Base-by-base conservation (phyloP, 495 filamentous ascomycete genomes). In the Aspergillus biplanus region DNA sequence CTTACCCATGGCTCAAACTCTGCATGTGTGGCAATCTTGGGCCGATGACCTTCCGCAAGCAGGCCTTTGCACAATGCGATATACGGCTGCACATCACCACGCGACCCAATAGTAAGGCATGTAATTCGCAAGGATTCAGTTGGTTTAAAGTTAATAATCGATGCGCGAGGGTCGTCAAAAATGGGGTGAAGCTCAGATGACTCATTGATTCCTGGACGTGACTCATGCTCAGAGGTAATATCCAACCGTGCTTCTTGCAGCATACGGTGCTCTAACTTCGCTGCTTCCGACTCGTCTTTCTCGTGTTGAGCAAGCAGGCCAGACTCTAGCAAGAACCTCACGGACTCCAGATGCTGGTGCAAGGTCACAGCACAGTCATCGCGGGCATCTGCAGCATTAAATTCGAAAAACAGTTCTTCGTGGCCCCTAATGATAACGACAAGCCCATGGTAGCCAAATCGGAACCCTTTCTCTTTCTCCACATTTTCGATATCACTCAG, bases 391-490 rank as follows among this genome's bases (percentile, higher is more conserved):
- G 84, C 74, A 13, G 87, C 80, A 62, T 83, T 83, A 72, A 99
- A 98, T 70, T 99, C 95, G 72, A 99, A 98, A 74, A 99, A 98
- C 3, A 99, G 76, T 71, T 99, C 96, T 72, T 98, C 95, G 66
- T 97, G 93, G 8, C 93, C 95, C 35, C 90, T 87, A 56, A 99
- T 93, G 6, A 96, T 90, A 21, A 99, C 83, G 7, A 97, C 94
- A 56, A 99, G 82, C 11, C 93, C 95, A 6, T 92, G 91, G 64
- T 96, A 97, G 6, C 92, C 92, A 72, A 96, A 91, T 18, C 93
- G 85, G 70, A 96, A 98, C 0, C 95, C 96, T 69, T 93, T 97
- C 75, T 97, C 94, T 70, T 96, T 97, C 61, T 93, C 89, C 21
- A 93, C 91, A 61, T 93, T 98, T 74, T 97, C 92, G 56, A 98